Conservation (phyloP, 2,329 filamentous ascomycete species). For the Zymoseptoria tritici region DNA sequence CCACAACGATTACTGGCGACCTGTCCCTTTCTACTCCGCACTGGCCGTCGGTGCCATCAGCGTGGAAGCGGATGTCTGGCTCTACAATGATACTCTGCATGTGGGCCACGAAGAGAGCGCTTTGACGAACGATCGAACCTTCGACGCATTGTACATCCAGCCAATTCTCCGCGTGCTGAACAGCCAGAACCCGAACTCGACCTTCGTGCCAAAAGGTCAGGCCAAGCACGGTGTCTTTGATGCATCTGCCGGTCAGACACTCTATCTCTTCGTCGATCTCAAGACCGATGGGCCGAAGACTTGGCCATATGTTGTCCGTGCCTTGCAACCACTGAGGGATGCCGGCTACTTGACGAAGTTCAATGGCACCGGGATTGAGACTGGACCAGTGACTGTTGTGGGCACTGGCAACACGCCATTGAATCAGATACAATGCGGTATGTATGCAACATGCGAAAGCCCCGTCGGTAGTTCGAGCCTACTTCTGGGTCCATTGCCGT, state of each 20-base stretch:
- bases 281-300: conserved; percentile 52
- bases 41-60: conserved; percentile 51
- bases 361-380: conserved; percentile 40
- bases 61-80: conserved; percentile 56
- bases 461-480: conserved; percentile 12
- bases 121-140: conserved; percentile 46
- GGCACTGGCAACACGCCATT: conserved; percentile 52
- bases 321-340: conserved; percentile 50
- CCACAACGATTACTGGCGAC: conserved; percentile 54
- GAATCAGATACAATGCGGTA: conserved; percentile 35
- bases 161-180: conserved; percentile 51
- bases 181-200: conserved; percentile 48
- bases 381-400: conserved; percentile 51
- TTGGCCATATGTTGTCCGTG: conserved; percentile 49
- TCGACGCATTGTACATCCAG: conserved; percentile 52
- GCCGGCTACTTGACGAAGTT: conserved; percentile 48
- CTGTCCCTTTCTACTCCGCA: conserved; percentile 43
- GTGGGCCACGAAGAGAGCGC: conserved; percentile 51
- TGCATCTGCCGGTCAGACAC: conserved; percentile 47
- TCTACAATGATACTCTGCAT: conserved; percentile 49
- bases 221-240: conserved; percentile 57
- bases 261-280: conserved; percentile 58
- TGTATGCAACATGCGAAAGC: conserved; percentile 24
- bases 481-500: too few species aligned
- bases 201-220: conserved; percentile 38